Conservation (phyloP, 495 filamentous ascomycete genomes). For the Lophiostoma macrostomum region DNA sequence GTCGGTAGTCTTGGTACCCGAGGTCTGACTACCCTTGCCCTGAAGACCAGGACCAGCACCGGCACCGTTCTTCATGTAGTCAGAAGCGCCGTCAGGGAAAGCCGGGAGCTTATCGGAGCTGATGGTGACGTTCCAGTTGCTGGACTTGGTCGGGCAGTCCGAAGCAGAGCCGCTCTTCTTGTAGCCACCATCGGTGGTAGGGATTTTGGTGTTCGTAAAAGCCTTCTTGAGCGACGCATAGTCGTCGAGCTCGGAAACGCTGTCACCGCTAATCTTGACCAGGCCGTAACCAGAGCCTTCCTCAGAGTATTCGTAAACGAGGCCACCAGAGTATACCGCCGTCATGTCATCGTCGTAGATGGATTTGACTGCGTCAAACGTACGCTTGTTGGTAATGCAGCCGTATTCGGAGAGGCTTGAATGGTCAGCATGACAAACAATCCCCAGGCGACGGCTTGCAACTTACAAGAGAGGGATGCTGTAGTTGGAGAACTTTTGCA, state of each 20-base stretch:
- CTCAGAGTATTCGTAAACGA: constrained; percentile 92
- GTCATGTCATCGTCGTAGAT: constrained; percentile 87
- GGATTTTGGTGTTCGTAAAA: constrained; percentile 60
- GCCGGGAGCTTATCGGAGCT: constrained; percentile 62
- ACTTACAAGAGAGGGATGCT: constrained; percentile 81
- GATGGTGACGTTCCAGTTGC: constrained; percentile 69
- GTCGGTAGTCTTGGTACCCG: constrained; percentile 57
- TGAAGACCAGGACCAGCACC: constrained; percentile 68
- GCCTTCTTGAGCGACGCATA: constrained; percentile 66
- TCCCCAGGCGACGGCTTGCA: background rate
- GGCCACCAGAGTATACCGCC: constrained; percentile 86
- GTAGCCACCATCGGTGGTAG: constrained; percentile 73
- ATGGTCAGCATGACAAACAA: constrained; percentile 16
- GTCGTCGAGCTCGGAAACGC: constrained; percentile 56
- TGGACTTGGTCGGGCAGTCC: constrained; percentile 65
- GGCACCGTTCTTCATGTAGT: constrained; percentile 71
- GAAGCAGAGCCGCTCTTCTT: constrained; percentile 61
- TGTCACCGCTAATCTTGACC: constrained; percentile 59
- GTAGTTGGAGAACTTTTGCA: constrained; percentile 84
- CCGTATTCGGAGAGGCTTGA: constrained; percentile 82
- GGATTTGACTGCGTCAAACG: constrained; percentile 74
- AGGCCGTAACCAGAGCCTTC: constrained; percentile 80
- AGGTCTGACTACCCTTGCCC: constrained; percentile 70
- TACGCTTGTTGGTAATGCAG: constrained; percentile 75
- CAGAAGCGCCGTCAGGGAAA: constrained; percentile 64